Base-by-base conservation (phyloP, 176 grass and related monocot genomes). In the Eremochloa ophiuroides region DNA sequence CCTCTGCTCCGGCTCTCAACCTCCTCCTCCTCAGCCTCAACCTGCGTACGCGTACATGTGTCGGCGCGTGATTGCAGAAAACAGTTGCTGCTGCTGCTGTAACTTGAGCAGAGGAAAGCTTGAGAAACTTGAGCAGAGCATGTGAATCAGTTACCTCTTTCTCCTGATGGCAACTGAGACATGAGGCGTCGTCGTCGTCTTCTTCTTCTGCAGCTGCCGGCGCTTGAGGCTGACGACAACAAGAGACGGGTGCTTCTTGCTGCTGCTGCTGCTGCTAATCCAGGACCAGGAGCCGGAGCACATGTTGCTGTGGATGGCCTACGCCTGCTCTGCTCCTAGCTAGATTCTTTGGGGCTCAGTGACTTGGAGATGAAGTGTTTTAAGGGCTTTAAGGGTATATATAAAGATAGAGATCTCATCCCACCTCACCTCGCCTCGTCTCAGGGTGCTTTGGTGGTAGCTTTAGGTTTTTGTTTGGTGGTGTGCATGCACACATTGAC, bases 401-500 rank as follows among this genome's bases (percentile, higher is more conserved):
- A 75, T 80, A 83, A 80, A 70, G 30, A 74, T 62, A 82, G 62
- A n/a, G n/a, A n/a, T n/a, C n/a, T n/a, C n/a, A 30, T 42, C 65
- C 30, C n/a, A 26, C 37, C 58, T 62, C n/a, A 11, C 8, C 28
- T 16, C 60, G 25, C 53, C 74, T 76, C 35, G 16, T 38, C 63
- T 66, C 63, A 37, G 35, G 38, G 63, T n/a, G n/a, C 56, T 51
- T 78, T 37, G 29, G 66, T 74, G 46, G 30, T 80, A 7, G 86
- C 86, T 88, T 83, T 88, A 58, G 74, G 67, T 64, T 26, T 74
- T 63, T 37, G 71, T 64, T 77, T 80, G 53, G 77, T 77, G 82
- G 82, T 65, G 82, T 65, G 87, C 82, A 85, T 85, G 69, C 64
- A 81, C 82, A 58, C 77, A 84, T 75, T 89, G 82, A 89, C 71